A percentile compares a stretch with the other conserved stretches of the same genome.
Conservation (phyloP, 495 filamentous ascomycete genomes). For the Penicillium paradoxum region DNA sequence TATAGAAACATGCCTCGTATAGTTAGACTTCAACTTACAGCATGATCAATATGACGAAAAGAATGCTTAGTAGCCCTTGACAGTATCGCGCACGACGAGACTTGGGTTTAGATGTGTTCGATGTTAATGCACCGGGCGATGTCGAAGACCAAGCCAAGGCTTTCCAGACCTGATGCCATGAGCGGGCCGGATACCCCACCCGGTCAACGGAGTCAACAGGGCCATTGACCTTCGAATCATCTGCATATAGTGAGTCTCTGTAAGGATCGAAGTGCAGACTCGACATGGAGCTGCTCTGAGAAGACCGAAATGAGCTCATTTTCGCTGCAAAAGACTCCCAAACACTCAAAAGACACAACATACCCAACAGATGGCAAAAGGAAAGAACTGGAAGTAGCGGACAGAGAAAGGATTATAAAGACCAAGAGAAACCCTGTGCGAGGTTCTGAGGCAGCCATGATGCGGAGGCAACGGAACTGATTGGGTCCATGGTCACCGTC, state of each 20-base stretch:
- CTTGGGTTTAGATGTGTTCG: conserved; percentile 4
- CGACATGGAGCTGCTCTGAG: not conserved
- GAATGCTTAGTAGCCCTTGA: conserved; percentile 16
- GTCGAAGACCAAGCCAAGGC: conserved; percentile 15
- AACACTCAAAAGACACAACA: not conserved
- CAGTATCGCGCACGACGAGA: conserved; percentile 9
- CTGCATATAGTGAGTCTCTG: conserved; percentile 14
- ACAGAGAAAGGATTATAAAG: too few species aligned
- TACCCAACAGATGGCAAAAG: too few species aligned
- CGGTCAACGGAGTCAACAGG: conserved; percentile 5
- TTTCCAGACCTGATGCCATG: conserved; percentile 15
- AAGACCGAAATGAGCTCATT: not conserved
- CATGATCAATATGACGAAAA: conserved; percentile 34
- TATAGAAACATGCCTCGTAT: not conserved
- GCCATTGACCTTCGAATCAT: conserved; percentile 2
- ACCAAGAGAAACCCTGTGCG: not conserved
- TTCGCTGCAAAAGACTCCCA: not conserved
- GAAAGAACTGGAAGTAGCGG: not conserved
- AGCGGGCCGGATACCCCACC: conserved; percentile 13
- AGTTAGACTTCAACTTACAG: conserved; percentile 27
- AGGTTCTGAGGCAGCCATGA: conserved; percentile 10
- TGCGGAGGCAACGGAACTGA: conserved; percentile 12
- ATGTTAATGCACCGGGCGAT: conserved; percentile 18
- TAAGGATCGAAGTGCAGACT: conserved; percentile 18
- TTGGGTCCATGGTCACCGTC: conserved; percentile 14